A percentile compares a stretch with the other conserved stretches of the same genome.
These are phyloP conservation scores for Ilyonectria mors-panacis DNA, from an alignment of 2,329 filamentous ascomycete genomes.

Conservation along the genomic window DNA sequence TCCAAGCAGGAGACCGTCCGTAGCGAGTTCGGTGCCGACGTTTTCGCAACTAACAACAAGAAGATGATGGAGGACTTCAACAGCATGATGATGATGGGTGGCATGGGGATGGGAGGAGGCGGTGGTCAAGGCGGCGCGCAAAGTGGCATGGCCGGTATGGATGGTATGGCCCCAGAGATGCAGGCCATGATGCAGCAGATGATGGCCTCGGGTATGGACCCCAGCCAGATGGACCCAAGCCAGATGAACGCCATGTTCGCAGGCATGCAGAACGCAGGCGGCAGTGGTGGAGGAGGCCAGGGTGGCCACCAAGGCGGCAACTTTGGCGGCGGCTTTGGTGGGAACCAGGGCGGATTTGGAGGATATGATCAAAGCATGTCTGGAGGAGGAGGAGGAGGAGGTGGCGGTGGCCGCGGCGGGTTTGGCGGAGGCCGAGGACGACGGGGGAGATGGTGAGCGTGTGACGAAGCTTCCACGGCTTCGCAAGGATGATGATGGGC, in stretches of 20 bases:
- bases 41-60: constrained; percentile 76
- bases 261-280: constrained; percentile 67
- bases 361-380: constrained; percentile 65
- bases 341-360: constrained; percentile 65
- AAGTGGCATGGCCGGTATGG: constrained; percentile 69
- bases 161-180: constrained; percentile 77
- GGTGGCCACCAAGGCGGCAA: constrained; percentile 65
- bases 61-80: constrained; percentile 84
- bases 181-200: constrained; percentile 80
- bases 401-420: constrained; percentile 55
- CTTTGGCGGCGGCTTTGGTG: constrained; percentile 69
- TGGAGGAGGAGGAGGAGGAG: constrained; percentile 54
- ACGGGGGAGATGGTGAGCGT: constrained; percentile 43
- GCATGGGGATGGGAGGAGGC: constrained; percentile 59
- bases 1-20: constrained; percentile 87
- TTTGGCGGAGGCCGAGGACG: constrained; percentile 47
- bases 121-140: constrained; percentile 50
- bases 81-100: constrained; percentile 77
- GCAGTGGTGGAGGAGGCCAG: constrained; percentile 59
- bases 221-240: constrained; percentile 75
- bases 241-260: constrained; percentile 73
- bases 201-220: constrained; percentile 76
- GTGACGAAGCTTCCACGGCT: not conserved
- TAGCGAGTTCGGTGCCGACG: constrained; percentile 80
- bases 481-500: constrained; percentile 20